Base-by-base conservation (phyloP, 805 yeast species). In the Yarrowia yakushimensis region DNA sequence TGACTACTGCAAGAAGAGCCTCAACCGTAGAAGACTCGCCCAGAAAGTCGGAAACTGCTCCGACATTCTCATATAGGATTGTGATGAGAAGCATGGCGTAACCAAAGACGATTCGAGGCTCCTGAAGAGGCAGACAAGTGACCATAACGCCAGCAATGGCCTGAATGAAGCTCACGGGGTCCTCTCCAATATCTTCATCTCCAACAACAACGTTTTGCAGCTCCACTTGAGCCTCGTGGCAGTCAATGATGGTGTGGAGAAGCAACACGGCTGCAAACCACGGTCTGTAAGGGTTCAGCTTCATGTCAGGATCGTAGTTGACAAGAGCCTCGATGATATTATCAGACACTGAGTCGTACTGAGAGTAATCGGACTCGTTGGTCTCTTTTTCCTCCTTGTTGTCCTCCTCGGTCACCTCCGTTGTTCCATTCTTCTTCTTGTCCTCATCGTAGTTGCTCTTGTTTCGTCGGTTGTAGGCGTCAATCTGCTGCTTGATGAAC, bases 181-280 rank as follows among this genome's bases (percentile, higher is more conserved):
- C 96, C 70, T 89, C 96, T n/a, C 79, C 82, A 7, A 70, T 71
- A 0, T 68, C 71, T 22, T 70, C 73, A 42, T 74, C 77, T 11
- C 96, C 96, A 0, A 71, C 69, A 48, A 82, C 73, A 0, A 87
- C 80, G 13, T 78, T 64, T 8, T 39, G 61, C 20, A 55, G 39
- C 41, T 63, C 65, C 31, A 71, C 72, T 31, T 69, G 67, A 25
- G 66, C 59, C 28, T 66, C 68, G n/a, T 66, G 68, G 9, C 69
- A 59, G 22, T 68, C 73, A 8, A 17, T 25, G 18, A 59, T 27
- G 27, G 43, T 33, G 62, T 81, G 82, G 43, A 87, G 77, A 22
- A 93, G 71, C 4, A 90, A 76, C 4, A 85, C 81, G 2, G 88
- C 77, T 0, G 97, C 84, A 74, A 93, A 92, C 94, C 96, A 94